Percentiles rank a stretch among this genome's conserved stretches.
These are phyloP conservation scores for Leptodontidium sp. DNA, from an alignment of 2,329 filamentous ascomycete species.

Conservation along the genomic window DNA sequence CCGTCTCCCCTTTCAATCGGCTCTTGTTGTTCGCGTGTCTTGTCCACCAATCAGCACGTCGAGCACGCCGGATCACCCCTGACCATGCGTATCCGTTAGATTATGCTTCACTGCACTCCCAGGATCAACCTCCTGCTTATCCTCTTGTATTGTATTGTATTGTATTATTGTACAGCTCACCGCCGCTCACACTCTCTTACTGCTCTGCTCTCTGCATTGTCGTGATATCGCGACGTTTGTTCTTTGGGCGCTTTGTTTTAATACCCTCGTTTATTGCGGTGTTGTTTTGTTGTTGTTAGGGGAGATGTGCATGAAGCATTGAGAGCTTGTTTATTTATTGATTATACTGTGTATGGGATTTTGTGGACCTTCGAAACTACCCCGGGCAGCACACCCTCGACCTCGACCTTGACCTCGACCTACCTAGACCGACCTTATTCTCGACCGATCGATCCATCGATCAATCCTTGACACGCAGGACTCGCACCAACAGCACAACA, in stretches of 20 bases:
- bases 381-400: background rate
- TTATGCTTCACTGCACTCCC: background rate
- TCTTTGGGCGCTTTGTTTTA: background rate
- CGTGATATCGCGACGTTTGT: constrained; percentile 6
- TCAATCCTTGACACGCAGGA: background rate
- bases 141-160: background rate
- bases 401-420: background rate
- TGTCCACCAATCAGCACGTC: constrained; percentile 9
- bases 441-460: background rate
- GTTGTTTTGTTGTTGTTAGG: background rate
- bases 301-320: constrained; percentile 3
- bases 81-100: background rate
- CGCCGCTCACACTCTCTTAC: no score
- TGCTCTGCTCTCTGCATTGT: background rate
- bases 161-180: constrained; percentile 1
- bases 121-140: constrained; percentile 10
- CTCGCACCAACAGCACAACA: background rate
- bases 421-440: background rate
- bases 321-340: constrained; percentile 2
- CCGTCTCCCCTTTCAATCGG: constrained; percentile 11
- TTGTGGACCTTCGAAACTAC: constrained; percentile 4
- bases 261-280: background rate
- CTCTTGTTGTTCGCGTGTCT: constrained; percentile 14
- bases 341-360: background rate
- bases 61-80: background rate